These are phyloP conservation scores for Penicillium subrubescens DNA, from an alignment of 495 filamentous ascomycete species.

Conservation along the genomic window DNA sequence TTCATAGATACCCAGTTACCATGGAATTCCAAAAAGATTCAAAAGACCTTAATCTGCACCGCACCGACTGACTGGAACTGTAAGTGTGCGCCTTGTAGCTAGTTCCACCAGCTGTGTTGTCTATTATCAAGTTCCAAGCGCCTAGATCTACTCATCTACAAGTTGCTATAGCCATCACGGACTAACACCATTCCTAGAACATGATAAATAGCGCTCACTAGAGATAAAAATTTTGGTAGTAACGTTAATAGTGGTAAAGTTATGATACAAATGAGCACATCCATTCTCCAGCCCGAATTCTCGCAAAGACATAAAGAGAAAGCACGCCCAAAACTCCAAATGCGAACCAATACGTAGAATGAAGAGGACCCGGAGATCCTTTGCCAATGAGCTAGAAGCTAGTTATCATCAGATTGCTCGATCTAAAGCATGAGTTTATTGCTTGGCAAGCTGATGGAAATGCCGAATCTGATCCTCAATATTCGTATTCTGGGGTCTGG, in stretches of 20 bases:
- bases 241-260: neutral
- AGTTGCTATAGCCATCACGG: constrained; percentile 30
- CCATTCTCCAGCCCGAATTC: constrained; percentile 16
- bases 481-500: constrained; percentile 47
- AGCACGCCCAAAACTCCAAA: constrained; percentile 13
- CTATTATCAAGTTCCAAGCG: neutral
- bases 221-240: neutral
- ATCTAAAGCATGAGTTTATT: constrained; percentile 13
- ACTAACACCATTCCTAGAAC: neutral
- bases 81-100: neutral
- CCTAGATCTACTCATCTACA: neutral
- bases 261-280: constrained; percentile 24
- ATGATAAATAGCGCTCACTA: neutral
- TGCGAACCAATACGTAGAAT: neutral
- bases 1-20: constrained; percentile 1
- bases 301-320: constrained; percentile 6
- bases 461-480: constrained; percentile 54
- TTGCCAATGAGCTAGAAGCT: neutral
- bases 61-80: no score
- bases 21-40: neutral
- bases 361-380: neutral
- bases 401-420: neutral
- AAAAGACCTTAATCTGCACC: no score
- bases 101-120: neutral
- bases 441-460: constrained; percentile 46